These are phyloP conservation scores for Kalanchoe fedtschenkoi DNA, from an alignment of 164 flowering plant species.

Conservation along the genomic window DNA sequence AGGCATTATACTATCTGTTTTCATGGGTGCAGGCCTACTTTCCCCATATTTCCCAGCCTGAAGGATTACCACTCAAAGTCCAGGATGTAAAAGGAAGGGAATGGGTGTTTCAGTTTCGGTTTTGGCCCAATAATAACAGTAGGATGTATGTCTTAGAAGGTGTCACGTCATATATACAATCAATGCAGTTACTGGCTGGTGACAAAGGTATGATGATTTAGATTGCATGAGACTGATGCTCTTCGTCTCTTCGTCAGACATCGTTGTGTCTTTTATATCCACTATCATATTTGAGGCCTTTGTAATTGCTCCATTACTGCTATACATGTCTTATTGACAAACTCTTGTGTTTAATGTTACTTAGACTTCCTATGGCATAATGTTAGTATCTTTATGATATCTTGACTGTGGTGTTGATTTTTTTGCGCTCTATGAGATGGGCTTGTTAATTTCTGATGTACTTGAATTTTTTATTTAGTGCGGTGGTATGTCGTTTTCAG, in stretches of 20 bases:
- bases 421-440: neutral
- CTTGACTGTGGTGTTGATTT: neutral
- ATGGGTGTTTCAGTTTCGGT: slow-evolving; percentile 87
- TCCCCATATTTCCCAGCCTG: slow-evolving; percentile 78
- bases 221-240: no score
- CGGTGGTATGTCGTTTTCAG: slow-evolving; percentile 27
- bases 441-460: neutral
- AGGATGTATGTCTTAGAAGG: slow-evolving; percentile 98
- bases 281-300: neutral
- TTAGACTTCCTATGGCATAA: neutral
- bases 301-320: neutral
- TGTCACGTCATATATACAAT: slow-evolving; percentile 86
- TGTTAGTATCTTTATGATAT: neutral
- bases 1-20: neutral
- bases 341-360: neutral
- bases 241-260: neutral
- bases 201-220: slow-evolving; percentile 57
- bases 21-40: slow-evolving; percentile 56
- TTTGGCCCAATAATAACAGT: slow-evolving; percentile 96
- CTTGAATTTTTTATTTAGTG: neutral
- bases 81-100: slow-evolving; percentile 82
- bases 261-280: neutral
- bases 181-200: slow-evolving; percentile 91
- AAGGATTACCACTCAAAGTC: slow-evolving; percentile 77
- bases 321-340: neutral